Conservation (phyloP, 352 stramenopile genomes). For the Pythium rhizo-oryzae region DNA sequence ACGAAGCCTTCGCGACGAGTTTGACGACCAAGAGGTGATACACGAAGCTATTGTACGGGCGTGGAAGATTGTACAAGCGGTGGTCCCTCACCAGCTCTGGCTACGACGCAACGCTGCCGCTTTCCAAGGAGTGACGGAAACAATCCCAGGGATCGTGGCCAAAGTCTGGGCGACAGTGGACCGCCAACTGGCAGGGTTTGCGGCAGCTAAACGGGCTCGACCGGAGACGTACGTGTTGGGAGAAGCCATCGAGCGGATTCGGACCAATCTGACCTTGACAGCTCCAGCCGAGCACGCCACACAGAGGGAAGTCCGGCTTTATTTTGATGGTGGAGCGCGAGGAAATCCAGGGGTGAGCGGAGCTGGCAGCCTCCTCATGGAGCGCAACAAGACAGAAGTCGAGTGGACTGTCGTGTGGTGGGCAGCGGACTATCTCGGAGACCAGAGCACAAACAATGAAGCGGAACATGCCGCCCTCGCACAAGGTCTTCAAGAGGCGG, state of each 20-base stretch:
- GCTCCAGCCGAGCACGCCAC: not conserved
- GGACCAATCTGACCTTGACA: no score
- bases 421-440: not conserved
- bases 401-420: conserved; percentile 11
- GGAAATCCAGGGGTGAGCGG: conserved; percentile 35
- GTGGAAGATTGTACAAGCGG: not conserved
- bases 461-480: conserved; percentile 3
- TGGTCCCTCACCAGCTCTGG: conserved; percentile 1
- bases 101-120: not conserved
- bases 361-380: conserved; percentile 27
- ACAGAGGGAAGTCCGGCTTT: not conserved
- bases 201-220: not conserved
- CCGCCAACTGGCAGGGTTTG: not conserved
- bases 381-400: not conserved
- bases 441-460: conserved; percentile 5
- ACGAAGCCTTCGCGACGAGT: not conserved
- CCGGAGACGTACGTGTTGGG: not conserved
- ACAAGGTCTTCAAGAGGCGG: not conserved
- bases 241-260: no score
- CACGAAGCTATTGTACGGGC: not conserved
- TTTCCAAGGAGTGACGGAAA: not conserved
- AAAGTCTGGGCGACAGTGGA: not conserved
- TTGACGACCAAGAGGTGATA: not conserved
- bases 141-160: not conserved
- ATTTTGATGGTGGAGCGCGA: conserved; percentile 35